A percentile compares a stretch with the other conserved stretches of the same genome.
These are phyloP conservation scores for Dillenia suffruticosa DNA, from an alignment of 164 flowering plant genomes.

Conservation along the genomic window DNA sequence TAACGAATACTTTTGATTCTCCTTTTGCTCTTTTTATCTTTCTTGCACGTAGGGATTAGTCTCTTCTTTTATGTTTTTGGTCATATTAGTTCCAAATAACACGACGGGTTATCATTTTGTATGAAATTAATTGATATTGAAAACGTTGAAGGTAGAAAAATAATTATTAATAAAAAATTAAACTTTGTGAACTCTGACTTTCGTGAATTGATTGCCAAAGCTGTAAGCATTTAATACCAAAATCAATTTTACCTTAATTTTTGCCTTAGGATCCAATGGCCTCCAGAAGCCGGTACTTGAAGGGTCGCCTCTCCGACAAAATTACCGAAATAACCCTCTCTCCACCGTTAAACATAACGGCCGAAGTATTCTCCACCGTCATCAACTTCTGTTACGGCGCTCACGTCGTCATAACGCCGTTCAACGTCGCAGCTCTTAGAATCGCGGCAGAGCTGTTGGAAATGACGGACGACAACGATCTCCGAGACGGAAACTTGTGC, in stretches of 20 bases:
- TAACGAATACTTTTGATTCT: too few relatives aligned
- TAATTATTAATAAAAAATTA: neutral
- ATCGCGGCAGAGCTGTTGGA: slow-evolving; percentile 62
- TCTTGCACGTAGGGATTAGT: too few relatives aligned
- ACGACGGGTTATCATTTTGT: too few relatives aligned
- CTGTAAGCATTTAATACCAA: slow-evolving; percentile 12
- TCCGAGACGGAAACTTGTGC: slow-evolving; percentile 31
- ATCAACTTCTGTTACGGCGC: slow-evolving; percentile 62
- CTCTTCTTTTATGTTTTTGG: too few relatives aligned
- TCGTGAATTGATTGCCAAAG: slow-evolving; percentile 6
- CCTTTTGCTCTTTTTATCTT: too few relatives aligned
- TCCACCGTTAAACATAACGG: slow-evolving; percentile 61
- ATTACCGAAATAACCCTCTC: slow-evolving; percentile 35
- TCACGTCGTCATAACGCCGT: slow-evolving; percentile 48
- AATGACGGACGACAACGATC: slow-evolving; percentile 35
- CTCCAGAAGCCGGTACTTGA: slow-evolving; percentile 49
- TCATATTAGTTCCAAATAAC: too few relatives aligned
- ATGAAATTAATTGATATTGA: too few relatives aligned
- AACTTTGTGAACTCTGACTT: neutral
- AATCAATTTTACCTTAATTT: neutral
- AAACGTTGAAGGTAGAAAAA: neutral
- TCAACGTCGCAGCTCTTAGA: slow-evolving; percentile 55
- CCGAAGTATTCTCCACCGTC: slow-evolving; percentile 50
- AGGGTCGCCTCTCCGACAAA: slow-evolving; percentile 34
- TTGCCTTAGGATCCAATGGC: slow-evolving; percentile 43